These are phyloP conservation scores for Colletotrichum sp. DNA, from an alignment of 2,329 filamentous ascomycete species.

Conservation along the genomic window DNA sequence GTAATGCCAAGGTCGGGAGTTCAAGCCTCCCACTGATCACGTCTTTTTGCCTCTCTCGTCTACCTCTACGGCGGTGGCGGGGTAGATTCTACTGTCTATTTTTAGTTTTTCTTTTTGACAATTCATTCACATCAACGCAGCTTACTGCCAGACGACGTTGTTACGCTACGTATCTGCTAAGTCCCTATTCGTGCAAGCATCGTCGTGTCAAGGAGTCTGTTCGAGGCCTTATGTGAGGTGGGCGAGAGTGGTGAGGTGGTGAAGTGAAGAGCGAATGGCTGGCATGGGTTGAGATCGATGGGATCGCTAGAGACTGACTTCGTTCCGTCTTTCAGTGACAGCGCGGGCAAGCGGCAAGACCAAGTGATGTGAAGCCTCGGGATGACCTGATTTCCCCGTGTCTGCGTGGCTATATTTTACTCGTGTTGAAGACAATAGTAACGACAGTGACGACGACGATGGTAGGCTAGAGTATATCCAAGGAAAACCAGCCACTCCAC, in stretches of 20 bases:
- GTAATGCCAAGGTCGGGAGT: conserved; percentile 19
- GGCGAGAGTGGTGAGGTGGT: not conserved
- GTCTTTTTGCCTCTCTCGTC: not conserved
- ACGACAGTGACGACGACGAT: not conserved
- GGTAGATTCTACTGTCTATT: not conserved
- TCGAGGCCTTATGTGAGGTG: not conserved
- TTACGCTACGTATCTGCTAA: not conserved
- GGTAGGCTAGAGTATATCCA: not conserved
- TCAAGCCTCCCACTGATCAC: conserved; percentile 20
- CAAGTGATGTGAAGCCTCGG: not conserved
- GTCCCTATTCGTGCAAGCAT: not conserved
- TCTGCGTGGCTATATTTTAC: not conserved
- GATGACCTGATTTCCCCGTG: not conserved
- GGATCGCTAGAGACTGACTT: not conserved
- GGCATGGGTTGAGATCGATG: not conserved
- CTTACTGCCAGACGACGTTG: not conserved
- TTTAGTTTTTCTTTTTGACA: not conserved
- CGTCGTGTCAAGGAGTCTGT: not conserved
- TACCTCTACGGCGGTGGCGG: not conserved
- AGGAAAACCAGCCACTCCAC: not conserved
- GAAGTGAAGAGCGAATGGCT: not conserved
- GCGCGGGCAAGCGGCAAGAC: not conserved
- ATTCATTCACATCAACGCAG: not conserved
- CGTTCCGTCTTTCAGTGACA: rapidly evolving
- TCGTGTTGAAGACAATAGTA: not conserved